These are phyloP conservation scores for Cajanus cajan DNA, from an alignment of 306 rosid species.

Conservation along the genomic window DNA sequence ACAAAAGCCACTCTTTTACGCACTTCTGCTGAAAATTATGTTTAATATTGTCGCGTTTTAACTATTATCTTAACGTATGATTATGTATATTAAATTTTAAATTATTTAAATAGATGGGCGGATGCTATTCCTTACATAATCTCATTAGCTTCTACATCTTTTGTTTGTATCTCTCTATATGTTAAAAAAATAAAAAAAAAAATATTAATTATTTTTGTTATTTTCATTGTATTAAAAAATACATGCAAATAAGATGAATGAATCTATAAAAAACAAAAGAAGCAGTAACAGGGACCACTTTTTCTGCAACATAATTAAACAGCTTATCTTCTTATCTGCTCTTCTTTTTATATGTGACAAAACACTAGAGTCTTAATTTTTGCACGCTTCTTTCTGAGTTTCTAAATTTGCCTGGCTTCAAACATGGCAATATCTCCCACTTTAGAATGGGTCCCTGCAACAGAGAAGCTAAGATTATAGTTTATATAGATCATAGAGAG, in stretches of 20 bases:
- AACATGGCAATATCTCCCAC: conserved; percentile 15
- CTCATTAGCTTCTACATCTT: too few relatives aligned
- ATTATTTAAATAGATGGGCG: neutral
- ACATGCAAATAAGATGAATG: neutral
- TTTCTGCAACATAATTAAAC: conserved; percentile 17
- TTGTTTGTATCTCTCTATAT: neutral
- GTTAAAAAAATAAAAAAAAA: neutral
- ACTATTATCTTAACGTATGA: too few relatives aligned
- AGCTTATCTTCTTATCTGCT: conserved; percentile 37
- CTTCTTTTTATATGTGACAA: conserved; percentile 10
- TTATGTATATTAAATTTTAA: neutral
- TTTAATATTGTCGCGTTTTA: neutral
- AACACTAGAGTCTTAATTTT: neutral
- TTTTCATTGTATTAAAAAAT: neutral
- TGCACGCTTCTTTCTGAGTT: neutral
- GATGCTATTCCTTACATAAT: neutral
- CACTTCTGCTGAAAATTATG: neutral
- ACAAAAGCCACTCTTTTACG: too few relatives aligned
- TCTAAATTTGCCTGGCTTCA: neutral
- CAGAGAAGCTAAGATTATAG: neutral
- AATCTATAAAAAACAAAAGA: neutral
- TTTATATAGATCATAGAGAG: neutral
- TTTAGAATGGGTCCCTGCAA: conserved; percentile 33
- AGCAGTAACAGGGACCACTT: conserved; percentile 41
- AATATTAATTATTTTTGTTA: neutral